Evolutionary conservation across 2,329 filamentous ascomycete genomes (phyloP).

Genomic region (Venturia effusa): DNA sequence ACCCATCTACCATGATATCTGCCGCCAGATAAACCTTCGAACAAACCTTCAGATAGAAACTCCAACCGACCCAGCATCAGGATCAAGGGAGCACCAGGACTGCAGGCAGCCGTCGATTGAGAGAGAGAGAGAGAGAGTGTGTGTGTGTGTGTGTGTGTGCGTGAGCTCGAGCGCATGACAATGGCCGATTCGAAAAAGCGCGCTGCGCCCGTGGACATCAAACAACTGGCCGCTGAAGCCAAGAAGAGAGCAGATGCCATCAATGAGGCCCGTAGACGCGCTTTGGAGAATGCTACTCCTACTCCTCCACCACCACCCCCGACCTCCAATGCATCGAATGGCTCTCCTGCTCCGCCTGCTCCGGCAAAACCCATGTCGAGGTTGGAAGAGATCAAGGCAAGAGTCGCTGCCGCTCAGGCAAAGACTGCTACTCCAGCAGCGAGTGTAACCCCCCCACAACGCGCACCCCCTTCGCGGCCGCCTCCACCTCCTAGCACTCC

Average conservation of each 20-base stretch:
- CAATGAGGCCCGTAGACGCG: neutral
- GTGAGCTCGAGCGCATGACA: neutral
- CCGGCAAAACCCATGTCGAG: neutral
- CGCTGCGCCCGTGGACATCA: conserved; percentile 5
- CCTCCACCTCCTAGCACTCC: conserved; percentile 34
- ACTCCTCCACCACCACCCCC: conserved; percentile 7
- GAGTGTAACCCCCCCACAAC: conserved; percentile 20
- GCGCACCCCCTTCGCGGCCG: conserved; percentile 29
- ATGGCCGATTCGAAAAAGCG: conserved; percentile 9
- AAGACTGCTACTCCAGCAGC: conserved; percentile 15
- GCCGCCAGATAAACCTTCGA: neutral
- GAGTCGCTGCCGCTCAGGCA: conserved; percentile 18
- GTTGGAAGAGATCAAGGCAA: conserved; percentile 19
- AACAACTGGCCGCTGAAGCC: conserved; percentile 17
- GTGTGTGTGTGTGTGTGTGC: too few relatives aligned
- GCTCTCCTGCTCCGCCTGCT: neutral
- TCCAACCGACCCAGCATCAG: neutral
- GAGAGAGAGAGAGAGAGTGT: neutral
- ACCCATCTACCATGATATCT: neutral
- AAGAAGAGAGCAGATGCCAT: conserved; percentile 17
- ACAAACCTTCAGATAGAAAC: neutral
- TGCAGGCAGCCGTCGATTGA: neutral
- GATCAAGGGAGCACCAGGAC: neutral
- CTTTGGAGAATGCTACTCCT: neutral
- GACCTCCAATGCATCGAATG: neutral